Conservation (phyloP, 116 monocot genomes). For the Papilionanthe hybrid region DNA sequence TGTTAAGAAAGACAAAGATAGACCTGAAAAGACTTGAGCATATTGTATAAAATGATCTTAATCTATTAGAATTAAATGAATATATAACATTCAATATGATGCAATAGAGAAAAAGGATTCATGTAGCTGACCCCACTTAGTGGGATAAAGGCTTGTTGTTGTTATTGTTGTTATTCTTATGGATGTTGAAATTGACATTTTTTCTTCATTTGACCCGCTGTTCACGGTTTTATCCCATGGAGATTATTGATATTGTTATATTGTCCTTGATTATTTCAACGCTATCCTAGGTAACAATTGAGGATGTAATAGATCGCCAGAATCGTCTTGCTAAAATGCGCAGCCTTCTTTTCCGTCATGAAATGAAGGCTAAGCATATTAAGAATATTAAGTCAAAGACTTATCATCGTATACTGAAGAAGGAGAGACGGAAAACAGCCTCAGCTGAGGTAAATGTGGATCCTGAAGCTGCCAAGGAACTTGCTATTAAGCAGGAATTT, state of each 20-base stretch:
- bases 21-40: too few relatives aligned
- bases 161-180: not conserved
- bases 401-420: slow-evolving; percentile 80
- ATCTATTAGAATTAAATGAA: too few relatives aligned
- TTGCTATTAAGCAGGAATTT: slow-evolving; percentile 67
- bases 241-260: not conserved
- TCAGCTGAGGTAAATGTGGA: slow-evolving; percentile 44
- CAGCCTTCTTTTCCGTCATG: slow-evolving; percentile 84
- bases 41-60: too few relatives aligned
- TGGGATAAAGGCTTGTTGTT: too few relatives aligned
- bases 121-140: too few relatives aligned
- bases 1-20: too few relatives aligned
- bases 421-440: slow-evolving; percentile 54
- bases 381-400: slow-evolving; percentile 95
- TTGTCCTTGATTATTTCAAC: not conserved
- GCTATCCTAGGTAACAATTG: slow-evolving; percentile 50
- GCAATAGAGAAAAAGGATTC: too few relatives aligned
- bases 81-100: too few relatives aligned
- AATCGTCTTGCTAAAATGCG: slow-evolving; percentile 83
- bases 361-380: slow-evolving; percentile 79
- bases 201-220: not conserved
- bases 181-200: not conserved
- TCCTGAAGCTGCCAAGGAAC: slow-evolving; percentile 65
- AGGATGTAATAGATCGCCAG: slow-evolving; percentile 70
- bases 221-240: not conserved